phyloP scores from a whole-genome alignment of 2,329 filamentous ascomycete species.

The Blastomyces gilchristii region DNA sequence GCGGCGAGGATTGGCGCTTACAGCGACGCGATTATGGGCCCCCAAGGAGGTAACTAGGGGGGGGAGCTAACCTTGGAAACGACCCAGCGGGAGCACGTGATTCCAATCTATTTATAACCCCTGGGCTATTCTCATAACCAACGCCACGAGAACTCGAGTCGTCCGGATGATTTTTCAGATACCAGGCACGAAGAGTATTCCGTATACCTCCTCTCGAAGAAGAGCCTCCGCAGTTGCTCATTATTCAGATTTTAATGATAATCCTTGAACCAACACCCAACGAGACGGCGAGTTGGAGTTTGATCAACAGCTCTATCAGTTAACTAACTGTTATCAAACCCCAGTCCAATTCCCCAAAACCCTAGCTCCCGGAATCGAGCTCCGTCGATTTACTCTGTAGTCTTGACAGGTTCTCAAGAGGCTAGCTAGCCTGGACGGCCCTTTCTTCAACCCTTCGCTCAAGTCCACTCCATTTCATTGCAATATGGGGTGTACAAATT shows the following conservation, averaged over 20 bases:
- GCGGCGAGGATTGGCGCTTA: not conserved
- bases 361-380: not conserved
- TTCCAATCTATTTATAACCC: not conserved
- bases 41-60: not conserved
- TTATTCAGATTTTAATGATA: not conserved
- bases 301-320: not conserved
- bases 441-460: not conserved
- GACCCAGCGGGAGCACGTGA: constrained; percentile 3
- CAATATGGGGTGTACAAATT: not conserved
- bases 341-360: not conserved
- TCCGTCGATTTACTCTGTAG: not conserved
- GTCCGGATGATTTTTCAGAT: not conserved
- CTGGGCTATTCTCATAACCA: not conserved
- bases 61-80: too few species aligned
- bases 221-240: not conserved
- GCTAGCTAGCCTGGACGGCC: not conserved
- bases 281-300: not conserved
- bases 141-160: not conserved
- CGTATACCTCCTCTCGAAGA: not conserved
- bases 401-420: not conserved
- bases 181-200: not conserved
- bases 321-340: not conserved
- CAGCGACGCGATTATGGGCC: not conserved
- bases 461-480: not conserved
- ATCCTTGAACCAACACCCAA: not conserved